Conservation (phyloP, 2,329 filamentous ascomycete species). For the Leptographium lundbergii region DNA sequence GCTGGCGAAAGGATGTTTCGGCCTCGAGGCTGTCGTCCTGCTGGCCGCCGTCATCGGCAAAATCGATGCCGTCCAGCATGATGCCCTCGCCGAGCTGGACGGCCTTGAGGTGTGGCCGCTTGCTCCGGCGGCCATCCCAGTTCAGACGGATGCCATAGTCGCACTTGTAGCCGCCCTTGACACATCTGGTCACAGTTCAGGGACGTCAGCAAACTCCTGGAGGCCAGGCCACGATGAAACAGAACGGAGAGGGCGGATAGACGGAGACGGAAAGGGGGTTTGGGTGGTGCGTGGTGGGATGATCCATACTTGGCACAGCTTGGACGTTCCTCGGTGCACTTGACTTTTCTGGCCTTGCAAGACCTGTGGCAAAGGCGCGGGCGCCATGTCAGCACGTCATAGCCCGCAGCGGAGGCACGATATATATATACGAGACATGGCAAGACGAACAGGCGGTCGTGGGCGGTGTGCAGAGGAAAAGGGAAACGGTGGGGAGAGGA, state of each 20-base stretch:
- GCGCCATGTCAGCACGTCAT: neutral
- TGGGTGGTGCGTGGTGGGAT: neutral
- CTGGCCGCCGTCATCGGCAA: neutral
- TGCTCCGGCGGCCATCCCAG: constrained; percentile 62
- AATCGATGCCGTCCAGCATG: constrained; percentile 1
- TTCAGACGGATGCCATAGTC: constrained; percentile 74
- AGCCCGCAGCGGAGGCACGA: neutral
- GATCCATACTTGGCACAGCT: constrained; percentile 47
- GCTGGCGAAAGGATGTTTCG: neutral
- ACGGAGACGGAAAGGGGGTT: neutral
- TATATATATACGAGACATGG: neutral
- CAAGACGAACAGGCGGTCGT: neutral
- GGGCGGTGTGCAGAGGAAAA: neutral
- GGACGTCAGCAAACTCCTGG: neutral
- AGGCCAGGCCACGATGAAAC: neutral
- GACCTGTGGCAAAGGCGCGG: constrained; percentile 40
- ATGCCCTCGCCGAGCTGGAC: constrained; percentile 7
- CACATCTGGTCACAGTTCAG: constrained; percentile 33
- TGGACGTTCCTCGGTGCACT: constrained; percentile 71
- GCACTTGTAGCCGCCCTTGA: constrained; percentile 58
- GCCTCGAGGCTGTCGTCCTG: neutral
- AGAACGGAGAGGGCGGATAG: neutral
- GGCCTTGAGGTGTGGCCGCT: constrained; percentile 30
- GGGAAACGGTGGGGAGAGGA: neutral
- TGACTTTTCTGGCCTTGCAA: constrained; percentile 60